Evolutionary conservation across 176 grass and related monocot genomes (phyloP), one percentile per base, ranked within the genome.

Genomic region (barley (Hordeum vulgare)): DNA sequence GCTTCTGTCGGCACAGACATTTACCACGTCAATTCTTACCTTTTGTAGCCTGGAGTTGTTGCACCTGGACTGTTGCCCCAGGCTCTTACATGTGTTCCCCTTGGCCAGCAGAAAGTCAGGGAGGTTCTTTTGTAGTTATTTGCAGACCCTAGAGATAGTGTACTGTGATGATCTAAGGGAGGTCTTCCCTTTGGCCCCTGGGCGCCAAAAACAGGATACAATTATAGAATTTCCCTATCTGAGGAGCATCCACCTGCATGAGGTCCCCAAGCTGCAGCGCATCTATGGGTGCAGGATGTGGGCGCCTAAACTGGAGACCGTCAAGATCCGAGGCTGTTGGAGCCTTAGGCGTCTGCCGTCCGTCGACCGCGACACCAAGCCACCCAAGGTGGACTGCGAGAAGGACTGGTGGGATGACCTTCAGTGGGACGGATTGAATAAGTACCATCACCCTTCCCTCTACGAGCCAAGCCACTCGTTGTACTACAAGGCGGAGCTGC

Each of bases 271-370:
- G 74, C 24, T 85, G 25, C 74, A 39, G 9, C 6, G 0, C 18
- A 71, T 85, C 12, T 85, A 31, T 11, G 61, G 82, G 23, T 1
- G 1, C 5, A 58, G 47, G 61, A 85, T 85, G 33, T 68, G 2
- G 0, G 24, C 74, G 1, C 83, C 83, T 12, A 0, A 1, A 0
- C 74, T 85, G 1, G 3, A 77, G 73, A 58, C 45, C 10, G 0
- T 73, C 40, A 63, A 54, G 4, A 73, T 86, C 29, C 63, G 58
- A 17, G 84, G 76, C 15, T 86, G 84, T 4, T 74, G 41, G 84
- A 86, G 76, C 41, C 84, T 86, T 33, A 62, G 0, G 0, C 67
- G 29, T 8, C 67, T 86, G 14, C 84, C 76, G 0, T 1, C 13
- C 1, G 1, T 72, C 0, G 3, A 0, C 1, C 0, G 3, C 4